Evolutionary conservation across 306 rosid species (phyloP).

Genomic region (Quillaja saponaria): DNA sequence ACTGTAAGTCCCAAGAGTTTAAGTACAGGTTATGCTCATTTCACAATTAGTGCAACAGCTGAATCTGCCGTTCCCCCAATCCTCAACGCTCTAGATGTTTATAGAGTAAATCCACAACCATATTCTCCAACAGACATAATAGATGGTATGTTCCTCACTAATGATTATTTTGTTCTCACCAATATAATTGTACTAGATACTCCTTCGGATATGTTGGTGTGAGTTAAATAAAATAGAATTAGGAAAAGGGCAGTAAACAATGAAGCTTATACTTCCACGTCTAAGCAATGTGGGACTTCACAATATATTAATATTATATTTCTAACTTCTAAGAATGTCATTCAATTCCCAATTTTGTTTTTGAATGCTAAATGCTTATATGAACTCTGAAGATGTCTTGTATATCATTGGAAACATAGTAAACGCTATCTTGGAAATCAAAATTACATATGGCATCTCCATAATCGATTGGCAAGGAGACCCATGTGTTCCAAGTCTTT

Average conservation of each 20-base stretch:
- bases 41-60: not conserved
- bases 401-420: not conserved
- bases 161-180: too few species aligned
- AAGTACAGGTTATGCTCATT: not conserved
- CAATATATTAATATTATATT: too few species aligned
- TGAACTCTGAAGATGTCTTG: too few species aligned
- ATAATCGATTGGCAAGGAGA: slow-evolving; percentile 34
- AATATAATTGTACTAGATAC: too few species aligned
- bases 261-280: too few species aligned
- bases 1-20: not conserved
- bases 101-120: not conserved
- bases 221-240: too few species aligned
- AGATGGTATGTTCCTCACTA: slow-evolving; percentile 8
- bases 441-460: slow-evolving; percentile 1
- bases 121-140: not conserved
- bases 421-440: not conserved
- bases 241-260: too few species aligned
- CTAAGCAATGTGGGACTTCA: too few species aligned
- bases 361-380: too few species aligned
- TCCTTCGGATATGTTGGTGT: too few species aligned
- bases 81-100: not conserved
- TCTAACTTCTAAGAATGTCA: too few species aligned
- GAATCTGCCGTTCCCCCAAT: not conserved
- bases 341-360: too few species aligned
- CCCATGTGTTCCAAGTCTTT: slow-evolving; percentile 27